Evolutionary conservation across 441 rosid species (phyloP).

Genomic region (Iberis amara): DNA sequence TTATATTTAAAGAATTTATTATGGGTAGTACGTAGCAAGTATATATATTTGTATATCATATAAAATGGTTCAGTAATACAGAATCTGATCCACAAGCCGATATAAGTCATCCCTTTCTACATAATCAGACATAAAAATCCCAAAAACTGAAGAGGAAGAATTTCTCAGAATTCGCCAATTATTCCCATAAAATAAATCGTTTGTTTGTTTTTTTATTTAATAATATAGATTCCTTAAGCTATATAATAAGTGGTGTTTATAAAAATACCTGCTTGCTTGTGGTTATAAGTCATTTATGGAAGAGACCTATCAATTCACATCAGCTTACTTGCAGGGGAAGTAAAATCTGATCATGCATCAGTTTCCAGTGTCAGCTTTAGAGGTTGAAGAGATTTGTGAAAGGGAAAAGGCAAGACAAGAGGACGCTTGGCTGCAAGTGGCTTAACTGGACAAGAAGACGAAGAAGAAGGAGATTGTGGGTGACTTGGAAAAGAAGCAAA

Average conservation of each 20-base stretch:
- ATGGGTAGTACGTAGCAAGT: too few species aligned
- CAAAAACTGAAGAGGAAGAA: too few species aligned
- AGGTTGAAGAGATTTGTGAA: slow-evolving; percentile 38
- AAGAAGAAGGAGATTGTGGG: slow-evolving; percentile 24
- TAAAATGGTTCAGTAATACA: too few species aligned
- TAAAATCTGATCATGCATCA: slow-evolving; percentile 14
- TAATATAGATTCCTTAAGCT: too few species aligned
- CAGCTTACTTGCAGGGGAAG: slow-evolving; percentile 22
- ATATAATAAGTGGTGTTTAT: slow-evolving; percentile 7
- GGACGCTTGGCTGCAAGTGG: slow-evolving; percentile 49
- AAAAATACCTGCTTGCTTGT: slow-evolving; percentile 14
- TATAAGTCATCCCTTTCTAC: too few species aligned
- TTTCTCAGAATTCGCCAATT: slow-evolving; percentile 12
- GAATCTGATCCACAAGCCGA: too few species aligned
- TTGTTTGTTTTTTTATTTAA: not conserved
- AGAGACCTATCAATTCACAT: not conserved
- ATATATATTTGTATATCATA: too few species aligned
- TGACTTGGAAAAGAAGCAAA: slow-evolving; percentile 25
- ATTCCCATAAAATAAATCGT: slow-evolving; percentile 1
- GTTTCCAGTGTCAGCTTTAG: slow-evolving; percentile 13
- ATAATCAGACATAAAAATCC: slow-evolving; percentile 14
- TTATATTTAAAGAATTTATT: too few species aligned
- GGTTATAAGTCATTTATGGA: not conserved
- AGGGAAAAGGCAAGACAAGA: slow-evolving; percentile 28
- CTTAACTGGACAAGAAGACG: slow-evolving; percentile 39